Evolutionary conservation across 768 basidiomycete species (phyloP), one percentile per base, ranked within the genome.

Genomic region (Asterophora parasitica): DNA sequence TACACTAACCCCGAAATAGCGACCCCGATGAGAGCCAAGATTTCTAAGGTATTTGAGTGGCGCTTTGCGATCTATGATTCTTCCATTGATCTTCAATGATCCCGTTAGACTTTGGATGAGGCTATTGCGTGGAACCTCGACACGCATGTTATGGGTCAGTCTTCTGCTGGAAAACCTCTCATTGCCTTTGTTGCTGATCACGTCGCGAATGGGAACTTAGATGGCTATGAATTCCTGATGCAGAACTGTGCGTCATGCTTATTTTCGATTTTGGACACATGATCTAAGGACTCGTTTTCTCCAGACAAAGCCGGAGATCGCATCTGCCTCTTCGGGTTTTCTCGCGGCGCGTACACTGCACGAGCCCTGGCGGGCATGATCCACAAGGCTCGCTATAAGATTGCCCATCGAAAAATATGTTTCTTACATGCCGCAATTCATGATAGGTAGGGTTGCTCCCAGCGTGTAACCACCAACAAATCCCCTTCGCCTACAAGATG

Each of bases 301-400:
- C 12, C 34, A 51, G 50, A 51, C 33, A 44, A 38, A 32, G 37
- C 47, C 1, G 73, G 72, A 3, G 79, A 82, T 62, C 70, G 68
- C 44, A 77, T 83, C 32, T 81, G 71, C 58, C 73, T 83, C 48
- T 81, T 82, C 54, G 81, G 82, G 0, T 84, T 84, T 58, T 80
- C 78, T 19, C 67, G 82, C 20, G 80, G 81, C 7, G 74, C 77
- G 16, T 80, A 77, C 58, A 76, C 76, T 1, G 77, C 78, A 2
- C 64, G 69, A 46, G 65, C 69, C 42, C 65, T 77, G 7, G 77
- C 77, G 0, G 77, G 76, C 4, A 80, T 79, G 79, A 61, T 81
- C 8, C 73, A 79, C 64, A 76, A 79, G 55, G 74, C 78, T 20
- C 12, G 31, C 15, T 12, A 26, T 11, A 7, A 2, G 5, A 16